Evolutionary conservation across 2,329 filamentous ascomycete species (phyloP).

Genomic region (Pseudofabraea citricarpa): DNA sequence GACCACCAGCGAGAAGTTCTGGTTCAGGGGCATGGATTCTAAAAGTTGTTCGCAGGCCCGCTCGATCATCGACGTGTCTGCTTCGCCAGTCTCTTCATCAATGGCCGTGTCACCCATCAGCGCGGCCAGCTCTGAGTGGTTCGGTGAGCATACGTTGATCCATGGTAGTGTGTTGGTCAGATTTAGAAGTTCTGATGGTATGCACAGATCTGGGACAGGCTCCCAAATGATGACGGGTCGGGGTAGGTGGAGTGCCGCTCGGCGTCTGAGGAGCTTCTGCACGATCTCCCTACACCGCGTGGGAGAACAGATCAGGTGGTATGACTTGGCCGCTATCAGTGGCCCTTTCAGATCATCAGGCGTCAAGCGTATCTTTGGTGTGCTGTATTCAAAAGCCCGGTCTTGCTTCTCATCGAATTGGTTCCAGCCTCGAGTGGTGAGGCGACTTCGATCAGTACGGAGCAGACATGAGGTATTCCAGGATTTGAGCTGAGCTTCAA

Average conservation of each 20-base stretch:
- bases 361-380: constrained; percentile 78
- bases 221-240: constrained; percentile 88
- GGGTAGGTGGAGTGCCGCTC: constrained; percentile 35
- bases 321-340: constrained; percentile 68
- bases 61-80: constrained; percentile 49
- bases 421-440: constrained; percentile 91
- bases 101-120: constrained; percentile 64
- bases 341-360: constrained; percentile 62
- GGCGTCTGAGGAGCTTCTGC: constrained; percentile 58
- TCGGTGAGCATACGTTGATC: constrained; percentile 67
- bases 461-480: constrained; percentile 76
- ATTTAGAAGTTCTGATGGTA: constrained; percentile 60
- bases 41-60: constrained; percentile 58
- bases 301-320: constrained; percentile 85
- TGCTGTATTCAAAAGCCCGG: constrained; percentile 79
- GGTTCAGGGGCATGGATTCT: constrained; percentile 56
- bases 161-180: constrained; percentile 58
- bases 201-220: constrained; percentile 85
- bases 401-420: constrained; percentile 71
- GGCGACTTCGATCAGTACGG: constrained; percentile 57
- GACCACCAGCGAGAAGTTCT: constrained; percentile 61
- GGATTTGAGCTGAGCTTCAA: constrained; percentile 58
- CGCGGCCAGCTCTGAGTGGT: constrained; percentile 81
- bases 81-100: constrained; percentile 30
- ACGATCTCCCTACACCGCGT: constrained; percentile 72